Percentiles rank a stretch among this genome's conserved stretches.
These are phyloP conservation scores for Candida sanyaensis DNA, from an alignment of 1,139 yeast species.

Conservation along the genomic window DNA sequence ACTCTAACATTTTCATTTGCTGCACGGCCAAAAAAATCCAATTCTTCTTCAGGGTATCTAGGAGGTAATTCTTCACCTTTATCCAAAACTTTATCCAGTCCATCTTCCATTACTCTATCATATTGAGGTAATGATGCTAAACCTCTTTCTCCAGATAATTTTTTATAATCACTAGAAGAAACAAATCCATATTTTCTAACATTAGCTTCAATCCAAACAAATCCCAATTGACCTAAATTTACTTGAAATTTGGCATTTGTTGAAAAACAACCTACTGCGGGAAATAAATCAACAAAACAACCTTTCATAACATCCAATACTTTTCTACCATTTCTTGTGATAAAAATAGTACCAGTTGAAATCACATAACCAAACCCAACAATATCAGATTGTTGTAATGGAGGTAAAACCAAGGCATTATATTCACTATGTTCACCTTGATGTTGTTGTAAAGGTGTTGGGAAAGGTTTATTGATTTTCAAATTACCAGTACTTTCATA, in stretches of 20 bases:
- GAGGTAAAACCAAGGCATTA: conserved; percentile 75
- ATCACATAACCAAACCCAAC: conserved; percentile 90
- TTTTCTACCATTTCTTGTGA: conserved; percentile 89
- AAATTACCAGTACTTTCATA: conserved; percentile 85
- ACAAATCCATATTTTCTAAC: conserved; percentile 93
- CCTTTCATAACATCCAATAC: conserved; percentile 82
- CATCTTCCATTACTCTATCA: conserved; percentile 22
- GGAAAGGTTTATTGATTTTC: conserved; percentile 76
- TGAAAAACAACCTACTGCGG: conserved; percentile 83
- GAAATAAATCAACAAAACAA: conserved; percentile 77
- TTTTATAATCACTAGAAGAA: conserved; percentile 51
- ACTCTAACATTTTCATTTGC: conserved; percentile 17
- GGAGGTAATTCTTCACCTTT: conserved; percentile 79
- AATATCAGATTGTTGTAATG: conserved; percentile 79
- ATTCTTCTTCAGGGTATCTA: conserved; percentile 60
- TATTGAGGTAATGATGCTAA: conserved; percentile 45
- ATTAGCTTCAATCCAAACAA: conserved; percentile 93
- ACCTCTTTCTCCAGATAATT: conserved; percentile 47
- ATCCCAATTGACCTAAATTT: conserved; percentile 89
- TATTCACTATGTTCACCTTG: conserved; percentile 46
- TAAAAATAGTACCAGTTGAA: conserved; percentile 77
- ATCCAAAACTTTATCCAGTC: conserved; percentile 54
- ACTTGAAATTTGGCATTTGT: conserved; percentile 75
- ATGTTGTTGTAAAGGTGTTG: conserved; percentile 50
- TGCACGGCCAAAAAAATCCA: conserved; percentile 62